Evolutionary conservation across 208 protist species (phyloP).

Genomic region (Trypanosoma brucei): DNA sequence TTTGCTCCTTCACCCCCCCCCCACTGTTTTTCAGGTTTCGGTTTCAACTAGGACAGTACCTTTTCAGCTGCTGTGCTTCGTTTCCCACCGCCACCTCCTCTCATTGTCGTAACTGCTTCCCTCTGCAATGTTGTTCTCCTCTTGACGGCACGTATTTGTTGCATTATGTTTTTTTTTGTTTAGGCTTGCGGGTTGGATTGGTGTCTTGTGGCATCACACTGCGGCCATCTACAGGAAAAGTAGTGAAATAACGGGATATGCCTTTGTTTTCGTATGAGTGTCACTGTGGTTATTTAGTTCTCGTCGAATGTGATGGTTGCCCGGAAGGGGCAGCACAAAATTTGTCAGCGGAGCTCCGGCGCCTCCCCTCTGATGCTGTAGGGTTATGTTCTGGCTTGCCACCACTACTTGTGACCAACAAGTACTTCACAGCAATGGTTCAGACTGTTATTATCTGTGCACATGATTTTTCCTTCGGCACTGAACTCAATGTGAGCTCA

Average conservation of each 20-base stretch:
- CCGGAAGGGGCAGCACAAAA: conserved; percentile 3
- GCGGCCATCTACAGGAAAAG: neutral
- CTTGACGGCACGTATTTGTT: too few relatives aligned
- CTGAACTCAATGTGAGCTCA: neutral
- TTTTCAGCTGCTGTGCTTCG: too few relatives aligned
- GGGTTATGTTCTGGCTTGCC: conserved; percentile 6
- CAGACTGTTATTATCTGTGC: neutral
- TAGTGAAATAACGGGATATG: neutral
- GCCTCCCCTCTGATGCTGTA: conserved; percentile 19
- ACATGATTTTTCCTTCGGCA: neutral
- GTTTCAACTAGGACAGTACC: too few relatives aligned
- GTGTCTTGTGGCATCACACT: too few relatives aligned
- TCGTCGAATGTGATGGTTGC: conserved; percentile 12
- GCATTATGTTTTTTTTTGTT: too few relatives aligned
- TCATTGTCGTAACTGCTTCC: too few relatives aligned
- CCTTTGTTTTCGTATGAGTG: neutral
- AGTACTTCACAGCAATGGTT: conserved; percentile 25
- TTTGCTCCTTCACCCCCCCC: too few relatives aligned
- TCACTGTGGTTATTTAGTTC: conserved; percentile 5
- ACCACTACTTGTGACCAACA: conserved; percentile 17
- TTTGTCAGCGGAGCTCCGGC: conserved; percentile 22
- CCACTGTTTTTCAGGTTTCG: too few relatives aligned
- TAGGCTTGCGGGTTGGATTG: too few relatives aligned
- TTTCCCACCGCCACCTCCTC: too few relatives aligned
- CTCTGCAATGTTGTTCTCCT: too few relatives aligned